Evolutionary conservation across 768 basidiomycete species (phyloP), one percentile per base, ranked within the genome.

Genomic region (Podaxis pistillaris): DNA sequence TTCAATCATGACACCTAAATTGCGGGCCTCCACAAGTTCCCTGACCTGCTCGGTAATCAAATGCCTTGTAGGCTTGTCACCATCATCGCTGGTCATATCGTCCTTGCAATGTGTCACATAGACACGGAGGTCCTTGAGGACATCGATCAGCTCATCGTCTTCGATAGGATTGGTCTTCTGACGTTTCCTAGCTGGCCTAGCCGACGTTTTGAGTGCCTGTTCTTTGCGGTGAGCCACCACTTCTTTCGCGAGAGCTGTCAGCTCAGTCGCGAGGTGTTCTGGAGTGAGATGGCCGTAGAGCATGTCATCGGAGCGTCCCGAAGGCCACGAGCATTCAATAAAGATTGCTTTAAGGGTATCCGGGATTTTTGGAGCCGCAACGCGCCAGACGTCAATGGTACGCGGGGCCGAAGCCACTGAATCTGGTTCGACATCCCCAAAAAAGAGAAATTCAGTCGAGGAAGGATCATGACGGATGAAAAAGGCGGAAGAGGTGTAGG

Each of bases 361-460:
- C 0, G 86, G 86, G 67, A 97, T 86, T 73, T 87, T 87, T 50
- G 84, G 78, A 4, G 95, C 95, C 0, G 94, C 94, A 28, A 79
- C 83, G 44, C 82, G 83, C 96, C 96, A 98, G 52, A 98, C 87
- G 46, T 79, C 74, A 28, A 79, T 78, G 41, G 88, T 96, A 56
- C 77, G 81, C 4, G 89, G 88, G 13, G 76, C 73, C 15, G 70
- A 65, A 5, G 90, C 81, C 52, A 95, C 68, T 55, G 83, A 83
- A 75, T 96, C 93, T 8, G 93, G 92, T 69, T 96, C 93, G 63
- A 97, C 89, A 74, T 96, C 95, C 0, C 96, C 96, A 68, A 97
- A 96, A 75, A 98, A 98, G 40, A 98, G 79, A 66, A 98, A 88
- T 72, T 96, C 92, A 52, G 78, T 81, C 1, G 72, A 73, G 37